Evolutionary conservation across 805 yeast species (phyloP), one percentile per base, ranked within the genome.

Genomic region (Hanseniaspora guilliermondii): DNA sequence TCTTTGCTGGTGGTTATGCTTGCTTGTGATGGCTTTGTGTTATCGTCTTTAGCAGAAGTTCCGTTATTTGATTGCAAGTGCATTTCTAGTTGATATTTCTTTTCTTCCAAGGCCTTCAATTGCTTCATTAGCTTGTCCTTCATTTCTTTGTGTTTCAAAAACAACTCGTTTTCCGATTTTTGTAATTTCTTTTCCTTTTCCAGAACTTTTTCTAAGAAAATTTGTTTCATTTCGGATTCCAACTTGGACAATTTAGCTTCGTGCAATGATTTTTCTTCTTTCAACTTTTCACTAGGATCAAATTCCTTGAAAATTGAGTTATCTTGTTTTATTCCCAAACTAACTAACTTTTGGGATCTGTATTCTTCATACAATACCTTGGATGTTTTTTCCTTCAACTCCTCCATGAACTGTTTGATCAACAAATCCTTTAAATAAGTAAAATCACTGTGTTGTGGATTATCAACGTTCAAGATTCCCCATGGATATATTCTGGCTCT

Each of bases 121-220:
- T 91, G 96, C 68, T 85, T 85, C 60, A 84, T 75, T 67, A 93
- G 77, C 71, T 87, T 87, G 65, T 91, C 97, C 71, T 91, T 91
- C 91, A 91, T 89, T 70, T 93, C 97, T 70, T 87, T 87, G 71
- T 93, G 98, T 69, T 94, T 83, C 40, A 93, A 79, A 68, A 91
- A 91, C 65, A 93, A 78, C 70, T 93, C 99, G 56, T 95, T 93
- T 73, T 93, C 98, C 47, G 96, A 87, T 72, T 87, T 86, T 73
- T 89, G 96, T 66, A 93, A 78, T 73, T 91, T 91, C 77, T 88
- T 87, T 71, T 93, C 99, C 80, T 93, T 94, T 71, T 89, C 96
- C 56, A 84, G 74, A 33, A 93, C 98, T 74, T 93, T 93, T 65
- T 86, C 93, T 72, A 89, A 95, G 80, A 93, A 93, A 55, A 93